phyloP scores from a whole-genome alignment of 352 stramenopile species.

The Plasmopara viticola region DNA sequence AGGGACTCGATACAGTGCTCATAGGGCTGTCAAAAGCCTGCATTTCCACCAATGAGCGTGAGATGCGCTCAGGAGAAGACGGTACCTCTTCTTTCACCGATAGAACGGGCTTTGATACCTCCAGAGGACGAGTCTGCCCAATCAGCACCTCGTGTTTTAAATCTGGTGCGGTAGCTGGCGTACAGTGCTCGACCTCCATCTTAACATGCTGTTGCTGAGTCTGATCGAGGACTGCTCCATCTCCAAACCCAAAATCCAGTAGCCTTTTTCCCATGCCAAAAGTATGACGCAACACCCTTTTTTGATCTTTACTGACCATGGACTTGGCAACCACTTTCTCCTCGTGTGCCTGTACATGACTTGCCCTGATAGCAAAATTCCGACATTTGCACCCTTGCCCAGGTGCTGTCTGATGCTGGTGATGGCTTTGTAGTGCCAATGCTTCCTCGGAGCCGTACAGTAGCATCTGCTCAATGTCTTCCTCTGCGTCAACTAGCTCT shows the following conservation, averaged over 20 bases:
- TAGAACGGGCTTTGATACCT: constrained; percentile 3
- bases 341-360: constrained; percentile 22
- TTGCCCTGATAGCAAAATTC: constrained; percentile 31
- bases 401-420: constrained; percentile 23
- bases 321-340: constrained; percentile 7
- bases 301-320: constrained; percentile 30
- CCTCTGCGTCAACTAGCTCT: constrained; percentile 28
- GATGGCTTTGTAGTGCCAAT: constrained; percentile 21
- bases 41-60: constrained; percentile 8
- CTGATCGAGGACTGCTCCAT: constrained; percentile 9
- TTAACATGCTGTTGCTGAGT: constrained; percentile 20
- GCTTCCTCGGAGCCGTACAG: constrained; percentile 32
- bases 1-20: constrained; percentile 21
- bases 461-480: constrained; percentile 69
- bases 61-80: constrained; percentile 13
- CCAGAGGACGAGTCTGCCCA: not conserved
- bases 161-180: not conserved
- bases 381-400: constrained; percentile 25
- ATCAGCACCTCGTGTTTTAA: not conserved
- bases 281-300: constrained; percentile 43
- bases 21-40: constrained; percentile 40
- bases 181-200: constrained; percentile 13
- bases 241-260: constrained; percentile 43
- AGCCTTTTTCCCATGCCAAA: constrained; percentile 44
- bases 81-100: constrained; percentile 17